These are phyloP conservation scores for Thraustochytrium sp. DNA, from an alignment of 352 stramenopile species.

Conservation along the genomic window DNA sequence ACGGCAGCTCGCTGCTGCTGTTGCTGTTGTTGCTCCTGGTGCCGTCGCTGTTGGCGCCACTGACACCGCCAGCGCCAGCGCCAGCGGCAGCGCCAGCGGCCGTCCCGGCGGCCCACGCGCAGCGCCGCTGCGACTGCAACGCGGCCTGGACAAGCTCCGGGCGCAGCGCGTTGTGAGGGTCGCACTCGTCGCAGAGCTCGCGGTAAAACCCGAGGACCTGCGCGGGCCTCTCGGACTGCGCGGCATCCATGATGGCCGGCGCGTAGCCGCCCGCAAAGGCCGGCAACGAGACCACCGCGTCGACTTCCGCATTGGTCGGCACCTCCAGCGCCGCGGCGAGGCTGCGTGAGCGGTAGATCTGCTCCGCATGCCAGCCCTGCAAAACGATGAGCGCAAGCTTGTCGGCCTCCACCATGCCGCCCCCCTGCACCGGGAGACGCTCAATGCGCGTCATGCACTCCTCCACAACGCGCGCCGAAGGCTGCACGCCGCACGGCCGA, in stretches of 20 bases:
- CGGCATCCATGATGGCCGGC: not conserved
- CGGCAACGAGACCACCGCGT: not conserved
- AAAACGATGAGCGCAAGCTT: constrained; percentile 2
- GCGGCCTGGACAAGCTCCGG: not conserved
- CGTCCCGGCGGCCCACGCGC: not conserved
- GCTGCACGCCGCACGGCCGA: not conserved
- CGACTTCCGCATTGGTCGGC: not conserved
- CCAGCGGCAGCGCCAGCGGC: not conserved
- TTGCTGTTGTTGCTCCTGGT: too few relatives aligned
- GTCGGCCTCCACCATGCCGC: not conserved
- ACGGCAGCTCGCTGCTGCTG: not conserved
- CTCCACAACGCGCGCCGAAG: not conserved
- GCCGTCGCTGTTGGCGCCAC: not conserved
- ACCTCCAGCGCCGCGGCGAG: not conserved
- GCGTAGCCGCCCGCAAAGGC: constrained; percentile 10
- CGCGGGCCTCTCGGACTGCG: not conserved
- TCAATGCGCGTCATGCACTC: constrained; percentile 35
- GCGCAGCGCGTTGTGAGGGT: not conserved
- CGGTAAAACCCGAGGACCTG: not conserved
- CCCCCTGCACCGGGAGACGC: not conserved
- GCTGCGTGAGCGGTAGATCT: not conserved
- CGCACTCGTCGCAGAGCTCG: not conserved
- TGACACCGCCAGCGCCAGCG: not conserved
- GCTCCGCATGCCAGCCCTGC: constrained; percentile 33
- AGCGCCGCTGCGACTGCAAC: not conserved